phyloP scores from a whole-genome alignment of 2,329 filamentous ascomycete species.

The Penicillium corylophilum region DNA sequence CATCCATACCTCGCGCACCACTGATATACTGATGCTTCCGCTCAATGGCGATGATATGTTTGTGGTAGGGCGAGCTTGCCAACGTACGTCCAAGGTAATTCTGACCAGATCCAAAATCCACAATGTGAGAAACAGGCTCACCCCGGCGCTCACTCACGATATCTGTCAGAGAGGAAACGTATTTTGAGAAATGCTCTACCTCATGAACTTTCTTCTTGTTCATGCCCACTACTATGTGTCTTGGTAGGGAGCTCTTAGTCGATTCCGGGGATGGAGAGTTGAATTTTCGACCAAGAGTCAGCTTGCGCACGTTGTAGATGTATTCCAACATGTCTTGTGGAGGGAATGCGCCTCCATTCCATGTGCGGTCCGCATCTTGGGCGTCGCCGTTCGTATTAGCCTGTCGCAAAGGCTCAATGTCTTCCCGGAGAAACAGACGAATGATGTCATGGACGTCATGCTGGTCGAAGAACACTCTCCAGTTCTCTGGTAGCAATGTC shows the following conservation, averaged over 20 bases:
- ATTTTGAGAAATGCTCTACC: constrained; percentile 85
- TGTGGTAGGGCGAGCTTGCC: constrained; percentile 80
- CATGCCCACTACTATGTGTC: constrained; percentile 82
- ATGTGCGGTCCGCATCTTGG: constrained; percentile 27
- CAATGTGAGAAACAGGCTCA: constrained; percentile 71
- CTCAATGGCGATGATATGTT: constrained; percentile 87
- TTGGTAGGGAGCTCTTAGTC: constrained; percentile 55
- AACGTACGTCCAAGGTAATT: constrained; percentile 91
- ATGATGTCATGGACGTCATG: constrained; percentile 73
- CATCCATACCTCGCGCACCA: constrained; percentile 79
- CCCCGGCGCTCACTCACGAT: constrained; percentile 52
- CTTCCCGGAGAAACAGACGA: constrained; percentile 76
- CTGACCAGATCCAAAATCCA: constrained; percentile 95
- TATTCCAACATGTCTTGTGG: constrained; percentile 67
- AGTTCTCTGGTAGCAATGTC: constrained; percentile 71
- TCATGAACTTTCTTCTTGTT: constrained; percentile 95
- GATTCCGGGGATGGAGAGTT: constrained; percentile 29
- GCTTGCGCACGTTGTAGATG: constrained; percentile 66
- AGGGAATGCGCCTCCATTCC: constrained; percentile 46
- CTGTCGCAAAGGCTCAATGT: constrained; percentile 54
- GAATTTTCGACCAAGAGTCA: constrained; percentile 67
- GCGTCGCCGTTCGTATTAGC: neutral
- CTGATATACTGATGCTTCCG: constrained; percentile 81
- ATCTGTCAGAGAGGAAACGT: constrained; percentile 67
- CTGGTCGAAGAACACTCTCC: constrained; percentile 73